Evolutionary conservation across 352 stramenopile genomes (phyloP), one percentile per base, ranked within the genome.

Genomic region (Globisporangium polare): DNA sequence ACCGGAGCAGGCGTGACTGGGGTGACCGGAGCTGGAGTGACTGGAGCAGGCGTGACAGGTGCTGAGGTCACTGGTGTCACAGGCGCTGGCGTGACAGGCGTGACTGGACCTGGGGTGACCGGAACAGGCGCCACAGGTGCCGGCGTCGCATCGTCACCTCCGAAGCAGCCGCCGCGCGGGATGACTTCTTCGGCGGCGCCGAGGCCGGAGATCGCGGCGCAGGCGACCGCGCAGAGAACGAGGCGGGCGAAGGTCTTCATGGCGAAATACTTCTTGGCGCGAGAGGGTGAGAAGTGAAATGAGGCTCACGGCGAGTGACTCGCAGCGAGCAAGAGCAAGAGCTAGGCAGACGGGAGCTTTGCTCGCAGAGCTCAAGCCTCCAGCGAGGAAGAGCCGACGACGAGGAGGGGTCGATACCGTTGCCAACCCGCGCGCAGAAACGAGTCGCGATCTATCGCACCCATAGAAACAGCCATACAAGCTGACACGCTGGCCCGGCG

Each of bases 161-260:
- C 46, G 55, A 60, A 45, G 54, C 52, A 59, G 33, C 58, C 29
- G 18, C 50, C 24, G 43, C 58, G 31, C n/a, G 56, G 56, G 33
- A 62, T 62, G 29, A 62, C 56, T 42, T 53, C 56, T 26, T 54
- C 56, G 9, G 33, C 15, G 55, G 22, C 20, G 54, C 42, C 41
- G 27, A 50, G 29, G 22, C 39, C 26, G 18, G 58, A 31, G 26
- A 63, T n/a, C 33, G 58, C 39, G n/a, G 26, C 49, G 39, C 17
- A 58, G 46, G 58, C 33, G 49, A 53, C 49, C 35, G 58, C 58
- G 13, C 58, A 64, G 26, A 64, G 47, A 17, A 45, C 58, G 33
- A 64, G 58, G 20, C 35, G 58, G 8, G 58, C 49, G 9, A 58
- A 50, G 33, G 39, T 58, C 33, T 56, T 57, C 58, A 64, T 64